Evolutionary conservation across 768 basidiomycete genomes (phyloP), one percentile per base, ranked within the genome.

Genomic region (Suillus subaureus): DNA sequence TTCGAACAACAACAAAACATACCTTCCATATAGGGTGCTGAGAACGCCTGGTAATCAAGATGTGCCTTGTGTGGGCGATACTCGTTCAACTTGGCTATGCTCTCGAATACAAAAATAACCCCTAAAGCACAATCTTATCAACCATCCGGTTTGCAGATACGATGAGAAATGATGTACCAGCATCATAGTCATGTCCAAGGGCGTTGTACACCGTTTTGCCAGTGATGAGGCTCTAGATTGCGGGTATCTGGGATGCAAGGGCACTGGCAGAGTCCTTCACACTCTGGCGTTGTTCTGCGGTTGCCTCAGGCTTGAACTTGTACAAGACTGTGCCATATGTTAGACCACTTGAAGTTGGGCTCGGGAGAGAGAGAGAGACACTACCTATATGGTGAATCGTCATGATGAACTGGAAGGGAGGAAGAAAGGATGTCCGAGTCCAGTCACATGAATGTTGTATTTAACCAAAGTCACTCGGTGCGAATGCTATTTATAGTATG

Each of bases 51-150:
- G 35, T 64, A 68, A 18, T 65, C 68, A 2, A 11, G 40, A 51
- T 74, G 70, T 23, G 68, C 66, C 58, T 69, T 31, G 64, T 72
- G 71, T 39, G 64, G 31, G 3, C 12, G 2, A 43, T 74, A 74
- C 0, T 37, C 56, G 11, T 64, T 52, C 33, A 74, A 56, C 18
- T 64, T 64, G 16, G 55, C 61, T 54, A 65, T 64, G 40, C 69
- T 65, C 33, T 75, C 58, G 42, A 75, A 76, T 60, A 70, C n/a
- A 26, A 76, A 68, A 42, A 74, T 67, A 45, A 72, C 12, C 23
- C 74, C 73, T 76, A 42, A 31, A 39, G 21, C 23, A 21, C 45
- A 39, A 33, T 13, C 58, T 45, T 15, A 33, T 43, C 13, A 35
- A 31, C 15, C 21, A 28, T 8, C 16, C 23, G 40, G 16, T 4